These are phyloP conservation scores for Thermochaetoides dissita DNA, from an alignment of 2,329 filamentous ascomycete genomes.

Conservation along the genomic window DNA sequence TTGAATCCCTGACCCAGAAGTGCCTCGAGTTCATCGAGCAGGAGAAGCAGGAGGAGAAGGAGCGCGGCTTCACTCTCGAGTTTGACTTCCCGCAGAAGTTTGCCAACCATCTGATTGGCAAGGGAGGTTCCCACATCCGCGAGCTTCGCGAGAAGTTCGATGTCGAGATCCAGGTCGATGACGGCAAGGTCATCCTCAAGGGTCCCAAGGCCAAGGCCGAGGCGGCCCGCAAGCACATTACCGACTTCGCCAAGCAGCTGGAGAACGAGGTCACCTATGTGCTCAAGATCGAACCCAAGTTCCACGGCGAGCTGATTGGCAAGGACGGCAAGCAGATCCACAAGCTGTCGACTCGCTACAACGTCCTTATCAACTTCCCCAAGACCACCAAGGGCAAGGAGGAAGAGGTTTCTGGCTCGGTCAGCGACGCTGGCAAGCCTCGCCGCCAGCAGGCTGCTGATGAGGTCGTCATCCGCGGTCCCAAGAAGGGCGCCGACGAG, in stretches of 20 bases:
- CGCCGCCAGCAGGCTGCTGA: constrained; percentile 65
- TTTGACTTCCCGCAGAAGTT: constrained; percentile 95
- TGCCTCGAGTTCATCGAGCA: constrained; percentile 69
- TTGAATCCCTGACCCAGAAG: constrained; percentile 59
- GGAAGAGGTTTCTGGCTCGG: constrained; percentile 59
- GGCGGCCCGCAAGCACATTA: constrained; percentile 69
- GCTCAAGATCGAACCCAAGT: constrained; percentile 85
- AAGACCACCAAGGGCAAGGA: constrained; percentile 45
- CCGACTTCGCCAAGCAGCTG: constrained; percentile 62
- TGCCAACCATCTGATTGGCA: constrained; percentile 69
- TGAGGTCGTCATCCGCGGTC: constrained; percentile 81
- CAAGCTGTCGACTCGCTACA: constrained; percentile 81
- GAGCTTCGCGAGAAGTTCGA: constrained; percentile 54
- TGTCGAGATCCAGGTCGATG: constrained; percentile 73
- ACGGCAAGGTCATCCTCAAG: constrained; percentile 90
- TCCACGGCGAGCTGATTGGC: constrained; percentile 86
- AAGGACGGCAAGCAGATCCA: constrained; percentile 78
- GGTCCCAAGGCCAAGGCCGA: constrained; percentile 92
- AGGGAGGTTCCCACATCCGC: constrained; percentile 51
- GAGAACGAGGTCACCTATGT: constrained; percentile 82
- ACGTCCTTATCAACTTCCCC: constrained; percentile 92
- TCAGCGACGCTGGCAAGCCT: constrained; percentile 51
- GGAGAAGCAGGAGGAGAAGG: constrained; percentile 84
- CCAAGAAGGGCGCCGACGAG: constrained; percentile 82
- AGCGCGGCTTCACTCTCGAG: constrained; percentile 70